Base-by-base conservation (phyloP, 1,284 basidiomycete genomes). In the Coniferiporia sulphurascens region DNA sequence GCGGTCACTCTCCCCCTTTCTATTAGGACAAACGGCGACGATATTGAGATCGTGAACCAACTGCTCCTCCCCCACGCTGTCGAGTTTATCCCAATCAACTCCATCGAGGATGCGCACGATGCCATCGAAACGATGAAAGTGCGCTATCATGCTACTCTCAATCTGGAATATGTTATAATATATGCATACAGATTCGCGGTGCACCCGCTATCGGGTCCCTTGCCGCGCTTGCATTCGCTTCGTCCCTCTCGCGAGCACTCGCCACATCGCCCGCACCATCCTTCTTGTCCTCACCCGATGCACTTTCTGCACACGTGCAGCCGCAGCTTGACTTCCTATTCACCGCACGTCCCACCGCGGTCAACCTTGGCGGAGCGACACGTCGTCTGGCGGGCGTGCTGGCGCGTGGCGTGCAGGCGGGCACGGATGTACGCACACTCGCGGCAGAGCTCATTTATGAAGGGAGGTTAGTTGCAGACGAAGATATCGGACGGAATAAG, bases 91-190 rank as follows among this genome's bases (percentile, higher is more conserved):
- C 72, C 79, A 48, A 86, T 96, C 53, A 75, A 81, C 36, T 82
- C 85, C 17, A 78, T 92, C 60, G 84, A 93, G 61, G 82, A 93
- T 55, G 93, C 93, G 0, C 88, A 91, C 72, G 89, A 92, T 69
- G 93, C 93, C 6, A 96, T 96, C 75, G 94, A 92, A 74, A 80
- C 87, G 12, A 96, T 97, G 94, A 92, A 91, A 80, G 91, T 86
- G 60, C 41, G 73, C 65, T 45, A 34, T 46, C 44, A 48, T 52
- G 52, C n/a, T 43, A 35, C 45, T 56, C 9, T 9, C 50, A 38
- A 21, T 2, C 36, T 34, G 12, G 57, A 36, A 1, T 19, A 19
- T 2, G 21, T 41, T 38, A 43, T 35, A 21, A 9, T n/a, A 17
- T 35, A 45, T n/a, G 35, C 27, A 52, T 64, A n/a, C 63, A 91